Evolutionary conservation across 73 alveolate genomes (phyloP).

Genomic region (Symbiodinium pilosum): DNA sequence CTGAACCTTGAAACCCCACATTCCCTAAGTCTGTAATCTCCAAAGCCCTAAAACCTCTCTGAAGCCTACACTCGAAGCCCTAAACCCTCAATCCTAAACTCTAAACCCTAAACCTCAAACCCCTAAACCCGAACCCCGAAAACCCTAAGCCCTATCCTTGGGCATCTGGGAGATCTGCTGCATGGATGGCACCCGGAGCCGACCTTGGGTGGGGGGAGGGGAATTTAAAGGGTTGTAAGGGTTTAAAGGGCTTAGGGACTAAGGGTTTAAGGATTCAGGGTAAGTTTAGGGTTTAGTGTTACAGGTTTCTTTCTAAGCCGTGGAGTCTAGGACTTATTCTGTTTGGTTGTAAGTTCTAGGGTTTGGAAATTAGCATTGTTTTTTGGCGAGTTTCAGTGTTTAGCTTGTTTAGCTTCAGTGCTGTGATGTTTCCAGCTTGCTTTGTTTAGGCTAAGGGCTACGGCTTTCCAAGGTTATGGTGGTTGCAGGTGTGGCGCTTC

Average conservation of each 20-base stretch:
- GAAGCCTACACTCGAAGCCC: not conserved
- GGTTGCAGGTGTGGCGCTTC: no score
- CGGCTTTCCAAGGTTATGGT: no score
- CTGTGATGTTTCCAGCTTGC: no score
- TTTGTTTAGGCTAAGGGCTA: no score
- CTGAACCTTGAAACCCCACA: no score
- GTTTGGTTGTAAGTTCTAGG: no score
- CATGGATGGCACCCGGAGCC: conserved; percentile 46
- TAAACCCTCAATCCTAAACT: not conserved
- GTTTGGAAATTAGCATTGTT: no score
- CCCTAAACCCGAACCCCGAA: not conserved
- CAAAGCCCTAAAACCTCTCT: no score
- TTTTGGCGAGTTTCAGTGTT: no score
- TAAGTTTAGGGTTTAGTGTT: not conserved
- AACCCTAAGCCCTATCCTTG: not conserved
- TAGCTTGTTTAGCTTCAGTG: no score
- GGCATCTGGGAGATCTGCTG: conserved; percentile 55
- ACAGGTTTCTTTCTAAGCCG: not conserved
- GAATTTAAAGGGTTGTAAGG: not conserved
- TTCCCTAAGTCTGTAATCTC: no score
- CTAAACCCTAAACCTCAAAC: not conserved
- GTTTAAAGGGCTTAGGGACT: not conserved
- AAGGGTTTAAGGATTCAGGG: not conserved
- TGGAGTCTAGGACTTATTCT: no score
- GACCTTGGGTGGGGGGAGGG: not conserved